Conservation (phyloP, 1,284 basidiomycete genomes). For the Malassezia slooffiae region DNA sequence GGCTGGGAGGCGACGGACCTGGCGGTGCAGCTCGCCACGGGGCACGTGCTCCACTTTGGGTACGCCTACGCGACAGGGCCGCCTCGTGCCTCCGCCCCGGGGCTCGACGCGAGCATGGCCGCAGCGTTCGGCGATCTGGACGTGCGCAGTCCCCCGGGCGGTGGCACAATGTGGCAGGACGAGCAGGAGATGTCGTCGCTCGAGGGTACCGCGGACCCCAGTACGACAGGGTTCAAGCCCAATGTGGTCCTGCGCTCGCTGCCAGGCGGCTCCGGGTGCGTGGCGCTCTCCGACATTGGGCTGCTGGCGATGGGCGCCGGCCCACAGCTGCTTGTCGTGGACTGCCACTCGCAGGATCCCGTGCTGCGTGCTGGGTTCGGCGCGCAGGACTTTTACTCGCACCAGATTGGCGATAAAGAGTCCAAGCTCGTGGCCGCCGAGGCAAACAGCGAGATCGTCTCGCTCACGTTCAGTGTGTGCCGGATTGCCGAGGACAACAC, state of each 20-base stretch:
- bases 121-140: not conserved
- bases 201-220: constrained; percentile 18
- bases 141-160: too few species aligned
- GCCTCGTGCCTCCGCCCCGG: too few species aligned
- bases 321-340: constrained; percentile 30
- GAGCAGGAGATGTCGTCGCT: constrained; percentile 17
- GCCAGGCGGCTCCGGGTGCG: constrained; percentile 27
- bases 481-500: constrained; percentile 24
- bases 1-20: constrained; percentile 32
- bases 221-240: constrained; percentile 33
- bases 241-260: constrained; percentile 25
- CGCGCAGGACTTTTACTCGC: constrained; percentile 9
- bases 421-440: constrained; percentile 28
- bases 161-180: not conserved
- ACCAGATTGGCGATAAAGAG: constrained; percentile 10
- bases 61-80: not conserved
- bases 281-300: constrained; percentile 29
- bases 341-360: constrained; percentile 30
- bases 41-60: constrained; percentile 24
- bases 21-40: constrained; percentile 23
- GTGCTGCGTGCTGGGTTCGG: constrained; percentile 37
- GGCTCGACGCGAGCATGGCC: too few species aligned
- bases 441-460: constrained; percentile 21
- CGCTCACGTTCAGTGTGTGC: constrained; percentile 27
- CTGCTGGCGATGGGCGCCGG: constrained; percentile 35